A percentile compares a stretch with the other conserved stretches of the same genome.
Evolutionary conservation across 345 rosid species (phyloP).

Genomic region (Salix exigua): DNA sequence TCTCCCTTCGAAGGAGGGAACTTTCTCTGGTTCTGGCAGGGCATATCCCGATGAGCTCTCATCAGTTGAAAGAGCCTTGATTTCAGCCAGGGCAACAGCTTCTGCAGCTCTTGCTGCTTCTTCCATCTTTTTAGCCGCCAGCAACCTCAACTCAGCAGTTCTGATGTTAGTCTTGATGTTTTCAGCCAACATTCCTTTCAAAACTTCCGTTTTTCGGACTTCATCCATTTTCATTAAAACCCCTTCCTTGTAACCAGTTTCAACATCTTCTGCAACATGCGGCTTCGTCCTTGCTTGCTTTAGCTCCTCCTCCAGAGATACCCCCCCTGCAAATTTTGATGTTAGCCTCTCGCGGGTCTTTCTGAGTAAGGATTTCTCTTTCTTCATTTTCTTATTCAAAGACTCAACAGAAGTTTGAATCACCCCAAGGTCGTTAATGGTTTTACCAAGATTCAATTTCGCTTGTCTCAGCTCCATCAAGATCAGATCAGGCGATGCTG

Average conservation of each 20-base stretch:
- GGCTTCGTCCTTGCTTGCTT: constrained; percentile 43
- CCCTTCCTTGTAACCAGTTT: constrained; percentile 22
- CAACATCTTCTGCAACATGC: constrained; percentile 9
- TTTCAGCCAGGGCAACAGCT: constrained; percentile 78
- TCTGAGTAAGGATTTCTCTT: constrained; percentile 62
- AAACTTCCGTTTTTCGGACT: constrained; percentile 25
- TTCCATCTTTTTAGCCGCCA: constrained; percentile 97
- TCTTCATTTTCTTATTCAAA: constrained; percentile 72
- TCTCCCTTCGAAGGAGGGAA: constrained; percentile 7
- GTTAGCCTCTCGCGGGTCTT: constrained; percentile 62
- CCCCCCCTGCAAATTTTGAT: constrained; percentile 51
- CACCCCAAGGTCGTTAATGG: constrained; percentile 73
- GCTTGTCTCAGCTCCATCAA: constrained; percentile 85
- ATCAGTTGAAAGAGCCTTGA: constrained; percentile 45
- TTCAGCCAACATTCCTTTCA: constrained; percentile 26
- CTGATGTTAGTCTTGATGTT: constrained; percentile 39
- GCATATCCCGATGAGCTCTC: constrained; percentile 40
- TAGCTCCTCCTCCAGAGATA: constrained; percentile 49
- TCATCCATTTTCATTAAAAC: constrained; percentile 48
- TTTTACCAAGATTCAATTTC: constrained; percentile 74
- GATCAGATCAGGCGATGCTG: constrained; percentile 68
- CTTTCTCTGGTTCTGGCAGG: constrained; percentile 57
- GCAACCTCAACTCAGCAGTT: constrained; percentile 79
- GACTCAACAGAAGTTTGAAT: constrained; percentile 78
- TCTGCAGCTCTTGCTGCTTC: constrained; percentile 97